Evolutionary conservation across 805 yeast genomes (phyloP).

Genomic region (Lachancea lanzarotensis): DNA sequence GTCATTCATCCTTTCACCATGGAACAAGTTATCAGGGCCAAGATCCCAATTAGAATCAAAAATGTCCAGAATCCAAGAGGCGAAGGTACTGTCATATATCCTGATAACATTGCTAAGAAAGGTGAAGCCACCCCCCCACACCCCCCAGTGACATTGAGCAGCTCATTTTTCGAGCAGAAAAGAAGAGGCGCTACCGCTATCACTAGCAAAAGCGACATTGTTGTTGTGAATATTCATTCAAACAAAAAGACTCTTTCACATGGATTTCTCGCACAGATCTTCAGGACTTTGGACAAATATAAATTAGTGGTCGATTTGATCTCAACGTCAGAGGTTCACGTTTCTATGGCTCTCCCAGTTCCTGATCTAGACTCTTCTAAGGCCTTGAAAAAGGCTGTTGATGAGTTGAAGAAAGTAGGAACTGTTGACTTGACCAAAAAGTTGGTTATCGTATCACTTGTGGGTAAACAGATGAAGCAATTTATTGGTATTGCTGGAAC

Average conservation of each 20-base stretch:
- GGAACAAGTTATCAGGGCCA: slow-evolving; percentile 97
- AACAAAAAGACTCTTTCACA: slow-evolving; percentile 89
- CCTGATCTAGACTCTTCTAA: slow-evolving; percentile 54
- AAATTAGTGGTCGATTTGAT: slow-evolving; percentile 89
- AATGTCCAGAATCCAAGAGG: slow-evolving; percentile 94
- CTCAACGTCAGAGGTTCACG: slow-evolving; percentile 96
- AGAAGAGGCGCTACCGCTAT: slow-evolving; percentile 87
- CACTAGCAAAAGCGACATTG: slow-evolving; percentile 87
- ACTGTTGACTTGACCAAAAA: slow-evolving; percentile 81
- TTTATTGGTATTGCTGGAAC: slow-evolving; percentile 95
- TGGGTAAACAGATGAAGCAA: slow-evolving; percentile 96
- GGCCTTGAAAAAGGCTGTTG: slow-evolving; percentile 63
- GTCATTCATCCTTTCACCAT: slow-evolving; percentile 98
- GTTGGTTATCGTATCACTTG: slow-evolving; percentile 88
- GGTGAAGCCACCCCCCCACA: slow-evolving; percentile 93
- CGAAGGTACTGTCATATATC: slow-evolving; percentile 87
- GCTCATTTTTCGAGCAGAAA: slow-evolving; percentile 38
- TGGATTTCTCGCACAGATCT: slow-evolving; percentile 89
- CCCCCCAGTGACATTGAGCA: slow-evolving; percentile 70
- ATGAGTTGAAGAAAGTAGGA: slow-evolving; percentile 75
- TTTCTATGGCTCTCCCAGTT: slow-evolving; percentile 92
- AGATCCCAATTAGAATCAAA: slow-evolving; percentile 93
- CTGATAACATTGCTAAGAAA: slow-evolving; percentile 76
- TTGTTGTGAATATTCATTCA: slow-evolving; percentile 88
- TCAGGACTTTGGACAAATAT: slow-evolving; percentile 76